Base-by-base conservation (phyloP, 129 eudicot species). In the Rutidosis leptorrhynchoides region DNA sequence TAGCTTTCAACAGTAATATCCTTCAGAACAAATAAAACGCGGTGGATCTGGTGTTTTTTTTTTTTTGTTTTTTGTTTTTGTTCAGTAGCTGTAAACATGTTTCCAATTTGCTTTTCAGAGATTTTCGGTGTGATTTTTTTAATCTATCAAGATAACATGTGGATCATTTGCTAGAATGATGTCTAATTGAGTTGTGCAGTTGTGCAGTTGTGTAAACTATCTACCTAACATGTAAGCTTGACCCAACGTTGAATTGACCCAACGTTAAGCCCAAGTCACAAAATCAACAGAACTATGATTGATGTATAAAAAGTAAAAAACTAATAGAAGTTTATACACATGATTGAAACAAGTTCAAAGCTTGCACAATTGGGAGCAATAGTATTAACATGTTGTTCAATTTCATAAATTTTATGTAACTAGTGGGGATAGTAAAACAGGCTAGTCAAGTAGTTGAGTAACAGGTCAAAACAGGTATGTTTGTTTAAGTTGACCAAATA, bases 281-380 rank as follows among this genome's bases (percentile, higher is more conserved):
- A 46, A 3, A 7, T 20, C 25, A 64, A 25, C 33, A 46, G 23
- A 63, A 0, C 25, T 21, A 21, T 20, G 21, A 26, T 19, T 35
- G 19, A 14, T 28, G 10, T 12, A 7, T 42, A 64, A 20, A 24
- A 64, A 43, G 27, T 61, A 19, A 26, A 30, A n/a, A 61, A 14
- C 25, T 15, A 64, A 33, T 45, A 45, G 29, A 63, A 37, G 27
- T 64, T 64, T 64, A 64, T 21, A 24, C 56, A 64, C 69, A 64
- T 16, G 56, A 64, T 25, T 32, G 21, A 63, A 63, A 63, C 15
- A 59, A 62, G 67, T 20, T 62, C 4, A 33, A 35, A 33, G 35
- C 22, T 63, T 37, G 22, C 32, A 24, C 35, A 43, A 12, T 24
- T 16, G 21, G 69, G 23, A 62, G 28, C 51, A 63, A 40, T 43